phyloP scores from a whole-genome alignment of 1,284 basidiomycete species.

The Papiliotrema fonsecae region DNA sequence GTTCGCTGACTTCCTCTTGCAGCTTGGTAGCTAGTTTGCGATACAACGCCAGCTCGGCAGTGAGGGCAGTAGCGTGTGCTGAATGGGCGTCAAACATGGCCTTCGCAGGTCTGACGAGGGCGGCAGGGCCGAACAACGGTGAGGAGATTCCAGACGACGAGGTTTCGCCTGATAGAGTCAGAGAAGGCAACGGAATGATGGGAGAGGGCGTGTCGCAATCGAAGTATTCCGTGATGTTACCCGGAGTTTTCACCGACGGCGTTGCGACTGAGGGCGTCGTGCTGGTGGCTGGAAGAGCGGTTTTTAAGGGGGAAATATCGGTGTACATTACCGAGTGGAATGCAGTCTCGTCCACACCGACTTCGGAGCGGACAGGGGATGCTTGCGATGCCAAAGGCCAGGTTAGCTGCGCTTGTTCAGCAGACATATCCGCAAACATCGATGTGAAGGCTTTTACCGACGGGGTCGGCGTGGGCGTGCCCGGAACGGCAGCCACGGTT shows the following conservation, averaged over 20 bases:
- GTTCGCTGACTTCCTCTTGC: slow-evolving; percentile 29
- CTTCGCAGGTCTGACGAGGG: slow-evolving; percentile 21
- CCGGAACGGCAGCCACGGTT: background rate
- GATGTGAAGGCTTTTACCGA: slow-evolving; percentile 15
- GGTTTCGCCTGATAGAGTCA: slow-evolving; percentile 7
- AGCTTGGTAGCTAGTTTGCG: slow-evolving; percentile 19
- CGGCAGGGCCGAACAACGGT: background rate
- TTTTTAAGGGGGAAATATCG: background rate
- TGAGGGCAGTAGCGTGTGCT: slow-evolving; percentile 25
- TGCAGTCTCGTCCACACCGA: slow-evolving; percentile 11
- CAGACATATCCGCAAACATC: slow-evolving; percentile 41
- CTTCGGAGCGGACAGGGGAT: slow-evolving; percentile 2
- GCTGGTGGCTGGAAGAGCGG: too few relatives aligned
- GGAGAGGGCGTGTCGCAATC: slow-evolving; percentile 23
- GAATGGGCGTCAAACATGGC: slow-evolving; percentile 30
- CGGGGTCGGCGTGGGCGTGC: slow-evolving; percentile 8
- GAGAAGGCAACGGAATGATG: slow-evolving; percentile 6
- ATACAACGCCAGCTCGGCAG: slow-evolving; percentile 27
- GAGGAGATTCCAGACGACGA: slow-evolving; percentile 7
- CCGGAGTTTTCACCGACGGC: slow-evolving; percentile 1
- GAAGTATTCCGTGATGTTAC: slow-evolving; percentile 29
- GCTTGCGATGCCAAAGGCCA: slow-evolving; percentile 24
- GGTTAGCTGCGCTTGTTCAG: slow-evolving; percentile 34
- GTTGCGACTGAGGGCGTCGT: background rate
- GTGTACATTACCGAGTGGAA: slow-evolving; percentile 19